Evolutionary conservation across 2,329 filamentous ascomycete species (phyloP).

Genomic region (Paracamarosporium sp.): DNA sequence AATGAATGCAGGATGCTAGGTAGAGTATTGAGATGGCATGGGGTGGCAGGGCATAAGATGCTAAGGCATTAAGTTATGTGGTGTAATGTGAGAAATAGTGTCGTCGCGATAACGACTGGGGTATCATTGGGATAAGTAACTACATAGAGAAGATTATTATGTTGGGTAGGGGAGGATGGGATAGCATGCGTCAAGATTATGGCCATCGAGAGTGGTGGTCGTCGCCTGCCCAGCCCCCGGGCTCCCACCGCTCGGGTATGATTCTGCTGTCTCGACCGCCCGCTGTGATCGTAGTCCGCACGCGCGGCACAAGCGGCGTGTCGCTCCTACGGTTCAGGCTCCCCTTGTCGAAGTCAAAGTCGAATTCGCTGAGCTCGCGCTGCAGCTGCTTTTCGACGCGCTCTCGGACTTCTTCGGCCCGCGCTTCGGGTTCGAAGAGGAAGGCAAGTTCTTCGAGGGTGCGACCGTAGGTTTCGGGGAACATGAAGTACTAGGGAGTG

Average conservation of each 20-base stretch:
- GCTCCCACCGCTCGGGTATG: slow-evolving; percentile 1
- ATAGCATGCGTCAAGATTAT: neutral
- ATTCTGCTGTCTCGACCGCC: neutral
- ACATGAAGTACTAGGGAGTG: slow-evolving; percentile 62
- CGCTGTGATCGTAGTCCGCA: neutral
- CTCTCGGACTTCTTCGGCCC: slow-evolving; percentile 35
- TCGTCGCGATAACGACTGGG: slow-evolving; percentile 1
- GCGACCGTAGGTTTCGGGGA: slow-evolving; percentile 73
- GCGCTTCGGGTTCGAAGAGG: slow-evolving; percentile 37
- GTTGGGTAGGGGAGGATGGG: too few relatives aligned
- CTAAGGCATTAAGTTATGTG: too few relatives aligned
- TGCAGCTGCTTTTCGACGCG: slow-evolving; percentile 41
- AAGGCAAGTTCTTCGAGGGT: slow-evolving; percentile 71
- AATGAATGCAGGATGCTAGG: too few relatives aligned
- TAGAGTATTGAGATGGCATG: too few relatives aligned
- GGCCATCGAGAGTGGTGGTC: neutral
- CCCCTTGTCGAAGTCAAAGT: slow-evolving; percentile 2
- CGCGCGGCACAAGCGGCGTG: neutral
- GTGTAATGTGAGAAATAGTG: neutral
- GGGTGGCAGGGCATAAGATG: too few relatives aligned
- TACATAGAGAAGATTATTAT: too few relatives aligned
- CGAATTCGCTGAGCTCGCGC: slow-evolving; percentile 19
- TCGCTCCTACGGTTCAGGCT: neutral
- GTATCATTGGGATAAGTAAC: too few relatives aligned
- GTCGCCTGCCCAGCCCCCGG: neutral